Evolutionary conservation across 2,329 filamentous ascomycete species (phyloP), one percentile per base, ranked within the genome.

Genomic region (Phyllosticta ampelicida): DNA sequence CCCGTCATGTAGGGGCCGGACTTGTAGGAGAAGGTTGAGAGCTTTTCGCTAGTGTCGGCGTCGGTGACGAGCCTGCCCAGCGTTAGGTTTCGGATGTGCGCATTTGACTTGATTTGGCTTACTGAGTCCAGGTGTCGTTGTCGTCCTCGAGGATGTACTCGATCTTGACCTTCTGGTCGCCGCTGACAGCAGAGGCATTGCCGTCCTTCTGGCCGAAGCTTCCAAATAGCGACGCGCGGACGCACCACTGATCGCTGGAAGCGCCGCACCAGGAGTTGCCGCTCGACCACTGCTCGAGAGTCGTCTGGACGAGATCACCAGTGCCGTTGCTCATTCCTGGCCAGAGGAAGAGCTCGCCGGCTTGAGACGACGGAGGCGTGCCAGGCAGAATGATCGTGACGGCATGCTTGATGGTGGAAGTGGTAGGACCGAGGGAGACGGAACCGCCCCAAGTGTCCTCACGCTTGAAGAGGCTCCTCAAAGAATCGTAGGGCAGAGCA

Each of bases 281-380:
- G 48, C 66, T 65, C 8, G 68, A 61, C 74, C 72, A 76, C 19
- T 67, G 69, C 61, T 77, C 73, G 5, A 75, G 65, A 0, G 73
- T 75, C 0, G 73, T 72, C 60, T 76, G 73, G 51, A 76, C 63
- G 16, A 76, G 65, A 54, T 76, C 70, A 1, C 74, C 73, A 2
- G 74, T 77, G 48, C 74, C 73, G 61, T 75, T 77, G 55, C 70
- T 73, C 71, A 76, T 76, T 5, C 74, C 74, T 6, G 73, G 75
- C 73, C 72, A 76, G 36, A 76, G 67, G 63, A 74, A 75, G 0
- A 76, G 67, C 29, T 65, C 65, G 3, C 73, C 73, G 26, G 66
- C 70, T 54, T 75, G 73, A 0, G 67, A 68, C 0, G 66, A 50
- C 6, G 74, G 74, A 0, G 73, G 71, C 1, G 63, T 60, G 20